Base-by-base conservation (phyloP, 768 basidiomycete genomes). In the Phanerochaete carnosa region DNA sequence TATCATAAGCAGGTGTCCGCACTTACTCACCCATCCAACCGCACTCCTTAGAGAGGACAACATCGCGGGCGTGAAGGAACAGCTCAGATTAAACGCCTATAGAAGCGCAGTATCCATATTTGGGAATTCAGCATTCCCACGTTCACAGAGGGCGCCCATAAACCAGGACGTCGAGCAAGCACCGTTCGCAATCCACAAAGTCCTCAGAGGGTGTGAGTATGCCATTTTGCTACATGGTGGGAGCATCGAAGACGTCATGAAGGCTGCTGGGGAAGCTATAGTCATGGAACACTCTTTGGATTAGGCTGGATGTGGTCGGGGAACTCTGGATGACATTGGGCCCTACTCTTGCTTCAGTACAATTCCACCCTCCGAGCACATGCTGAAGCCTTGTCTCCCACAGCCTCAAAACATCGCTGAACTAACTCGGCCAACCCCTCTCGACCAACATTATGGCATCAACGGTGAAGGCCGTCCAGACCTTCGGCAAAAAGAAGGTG, bases 401-500 rank as follows among this genome's bases (percentile, higher is more conserved):
- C 49, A 66, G 66, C 62, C 58, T 61, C 62, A 57, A 62, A 55
- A 61, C 43, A 60, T 55, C 52, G 68, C 66, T 66, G 61, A 60
- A 61, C 45, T 46, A 35, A 35, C 43, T 57, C 66, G 64, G 64
- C 68, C 49, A 49, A 58, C 57, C 58, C 65, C 64, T 49, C 62
- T 55, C 62, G 60, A 66, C 71, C 62, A 58, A 67, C 71, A 85
- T 79, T 77, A 92, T 92, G 90, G 84, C 87, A 68, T 83, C 89
- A 72, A 72, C 80, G 69, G 76, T 78, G 66, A 92, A 93, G 81
- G 94, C 95, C 81, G 96, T 98, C 68, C 96, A 98, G 76, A 96
- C 94, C 65, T 98, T 98, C 80, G 96, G 96, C 79, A 98, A 98
- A 93, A 98, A 98, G 89, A 98, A 98, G 91, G 94, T 85, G 74